Percentiles rank a stretch among this genome's conserved stretches.
These are phyloP conservation scores for Colletotrichum chlorophyti DNA, from an alignment of 2,329 filamentous ascomycete genomes.

Conservation along the genomic window DNA sequence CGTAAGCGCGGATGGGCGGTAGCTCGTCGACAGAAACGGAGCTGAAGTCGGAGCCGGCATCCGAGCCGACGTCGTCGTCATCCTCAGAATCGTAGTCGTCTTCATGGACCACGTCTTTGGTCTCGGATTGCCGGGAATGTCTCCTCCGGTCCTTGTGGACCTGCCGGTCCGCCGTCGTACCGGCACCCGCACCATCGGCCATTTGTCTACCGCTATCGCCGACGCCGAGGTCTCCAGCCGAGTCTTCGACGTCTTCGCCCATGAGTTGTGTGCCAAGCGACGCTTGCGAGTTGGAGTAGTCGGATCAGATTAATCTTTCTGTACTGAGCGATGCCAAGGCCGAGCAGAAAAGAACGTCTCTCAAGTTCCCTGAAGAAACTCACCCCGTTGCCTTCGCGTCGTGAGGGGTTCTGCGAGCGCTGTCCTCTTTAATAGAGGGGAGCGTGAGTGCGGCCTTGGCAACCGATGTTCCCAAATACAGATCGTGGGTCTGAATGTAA, in stretches of 20 bases:
- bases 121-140: conserved; percentile 2
- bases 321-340: not conserved
- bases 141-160: conserved; percentile 14
- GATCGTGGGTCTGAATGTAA: not conserved
- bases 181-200: not conserved
- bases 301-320: not conserved
- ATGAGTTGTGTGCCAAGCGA: not conserved
- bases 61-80: conserved; percentile 35
- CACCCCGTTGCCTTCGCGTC: too few species aligned
- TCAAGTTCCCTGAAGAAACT: too few species aligned
- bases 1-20: conserved; percentile 41
- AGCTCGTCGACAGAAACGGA: conserved; percentile 40
- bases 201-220: conserved; percentile 15
- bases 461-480: not conserved
- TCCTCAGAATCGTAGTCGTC: too few species aligned
- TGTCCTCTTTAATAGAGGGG: too few species aligned
- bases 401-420: too few species aligned
- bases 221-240: conserved; percentile 8
- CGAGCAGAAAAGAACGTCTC: not conserved
- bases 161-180: not conserved
- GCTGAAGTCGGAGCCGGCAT: conserved; percentile 37
- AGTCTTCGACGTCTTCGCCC: conserved; percentile 20
- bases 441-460: not conserved
- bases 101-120: not conserved
- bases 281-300: not conserved